These are phyloP conservation scores for Alternaria gansuensis DNA, from an alignment of 2,329 filamentous ascomycete species.

Conservation along the genomic window DNA sequence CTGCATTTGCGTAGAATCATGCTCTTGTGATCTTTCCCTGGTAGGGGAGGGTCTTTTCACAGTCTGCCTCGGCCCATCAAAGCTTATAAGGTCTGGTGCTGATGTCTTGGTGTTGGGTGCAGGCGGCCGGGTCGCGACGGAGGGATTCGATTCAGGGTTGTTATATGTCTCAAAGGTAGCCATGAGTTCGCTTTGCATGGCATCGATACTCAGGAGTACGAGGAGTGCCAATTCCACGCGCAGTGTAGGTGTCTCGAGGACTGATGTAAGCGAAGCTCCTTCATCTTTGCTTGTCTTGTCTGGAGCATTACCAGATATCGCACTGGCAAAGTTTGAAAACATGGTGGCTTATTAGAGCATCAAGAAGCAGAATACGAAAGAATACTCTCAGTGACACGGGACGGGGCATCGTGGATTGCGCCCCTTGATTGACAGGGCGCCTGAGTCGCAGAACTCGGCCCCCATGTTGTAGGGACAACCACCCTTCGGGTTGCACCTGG, in stretches of 20 bases:
- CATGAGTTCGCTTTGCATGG: constrained; percentile 51
- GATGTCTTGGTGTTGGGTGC: constrained; percentile 21
- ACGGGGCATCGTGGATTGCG: neutral
- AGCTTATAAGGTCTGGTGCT: constrained; percentile 43
- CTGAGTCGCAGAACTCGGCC: constrained; percentile 4
- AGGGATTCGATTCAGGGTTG: constrained; percentile 27
- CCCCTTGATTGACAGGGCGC: constrained; percentile 6
- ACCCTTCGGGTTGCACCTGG: neutral
- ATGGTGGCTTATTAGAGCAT: neutral
- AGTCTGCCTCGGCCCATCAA: constrained; percentile 43
- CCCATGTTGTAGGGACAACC: neutral
- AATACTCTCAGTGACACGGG: neutral
- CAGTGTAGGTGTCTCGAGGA: constrained; percentile 55
- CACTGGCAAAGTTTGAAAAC: constrained; percentile 9
- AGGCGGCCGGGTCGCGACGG: constrained; percentile 9
- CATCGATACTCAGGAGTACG: constrained; percentile 57
- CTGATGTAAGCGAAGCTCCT: constrained; percentile 43
- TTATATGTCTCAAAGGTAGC: constrained; percentile 41
- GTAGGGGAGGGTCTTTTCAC: constrained; percentile 22
- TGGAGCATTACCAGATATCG: constrained; percentile 9
- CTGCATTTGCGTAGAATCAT: constrained; percentile 61
- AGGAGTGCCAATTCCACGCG: constrained; percentile 58
- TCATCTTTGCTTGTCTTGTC: constrained; percentile 30
- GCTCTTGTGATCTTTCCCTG: constrained; percentile 57
- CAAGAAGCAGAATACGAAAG: neutral